Evolutionary conservation across 2,329 filamentous ascomycete species (phyloP), one percentile per base, ranked within the genome.

Genomic region (Fusarium annulatum): DNA sequence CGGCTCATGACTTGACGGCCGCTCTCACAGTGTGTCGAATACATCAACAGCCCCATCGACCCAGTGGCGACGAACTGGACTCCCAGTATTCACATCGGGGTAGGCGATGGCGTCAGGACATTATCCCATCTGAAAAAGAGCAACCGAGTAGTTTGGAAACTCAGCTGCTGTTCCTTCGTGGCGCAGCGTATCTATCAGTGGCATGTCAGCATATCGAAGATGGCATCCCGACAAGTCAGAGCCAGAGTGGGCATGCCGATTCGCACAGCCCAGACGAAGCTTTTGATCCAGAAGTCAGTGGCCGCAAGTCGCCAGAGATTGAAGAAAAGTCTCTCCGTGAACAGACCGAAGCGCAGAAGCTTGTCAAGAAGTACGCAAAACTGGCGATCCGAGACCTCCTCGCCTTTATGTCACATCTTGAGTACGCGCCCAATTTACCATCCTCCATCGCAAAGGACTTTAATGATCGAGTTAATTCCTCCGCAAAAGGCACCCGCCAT

Each of bases 91-190:
- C 72, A 33, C 70, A 73, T 23, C 70, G 69, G 41, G 59, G 55
- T 18, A 69, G 65, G 33, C 78, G 78, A 64, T 77, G 81, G 38
- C 79, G 76, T 5, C 79, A 78, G 14, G 82, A 85, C 19, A 69
- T 82, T 49, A 76, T 81, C 2, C 66, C 85, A 21, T 75, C 84
- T 43, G 80, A 87, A 59, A 81, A 82, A 26, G 80, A 84, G 69
- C 93, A 95, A 73, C 94, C 94, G 19, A 92, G 87, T 75, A 94
- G 93, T 79, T 84, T 95, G 71, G 92, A 94, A 79, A 86, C 88
- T 53, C 94, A 96, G 78, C 81, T 96, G 9, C 82, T 94, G 9
- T 96, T 96, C 80, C 92, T 95, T 74, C 89, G 94, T 51, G 94
- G 90, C 2, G 89, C 89, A 9, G 90, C 91, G 9, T 93, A 95